phyloP scores from a whole-genome alignment of 768 basidiomycete genomes.

The Mycena galopus region DNA sequence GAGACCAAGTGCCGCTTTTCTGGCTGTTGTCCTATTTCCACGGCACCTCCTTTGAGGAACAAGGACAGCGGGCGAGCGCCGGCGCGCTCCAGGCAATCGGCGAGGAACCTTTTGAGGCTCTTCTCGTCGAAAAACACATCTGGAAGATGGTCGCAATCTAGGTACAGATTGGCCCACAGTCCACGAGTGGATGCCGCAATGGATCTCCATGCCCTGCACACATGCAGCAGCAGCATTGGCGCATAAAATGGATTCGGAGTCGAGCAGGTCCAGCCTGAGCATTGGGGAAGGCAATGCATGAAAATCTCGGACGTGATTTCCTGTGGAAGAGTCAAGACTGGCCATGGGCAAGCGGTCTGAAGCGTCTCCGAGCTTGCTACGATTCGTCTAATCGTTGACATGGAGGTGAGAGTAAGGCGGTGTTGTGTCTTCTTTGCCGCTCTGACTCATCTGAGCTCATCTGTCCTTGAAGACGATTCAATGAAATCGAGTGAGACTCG shows the following conservation, averaged over 20 bases:
- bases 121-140: not conserved
- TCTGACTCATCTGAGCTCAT: no score
- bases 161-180: not conserved
- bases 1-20: not conserved
- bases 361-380: no score
- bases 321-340: not conserved
- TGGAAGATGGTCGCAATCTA: not conserved
- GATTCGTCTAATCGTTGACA: no score
- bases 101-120: not conserved
- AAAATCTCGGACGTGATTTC: constrained; percentile 25
- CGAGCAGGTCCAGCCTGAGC: no score
- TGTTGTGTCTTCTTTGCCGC: no score
- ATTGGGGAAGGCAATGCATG: not conserved
- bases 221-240: constrained; percentile 2
- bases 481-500: no score
- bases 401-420: no score
- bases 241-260: not conserved
- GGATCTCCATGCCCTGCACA: constrained; percentile 16
- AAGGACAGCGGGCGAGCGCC: not conserved
- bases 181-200: constrained; percentile 9
- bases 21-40: not conserved
- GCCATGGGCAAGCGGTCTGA: no score
- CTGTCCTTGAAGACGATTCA: no score
- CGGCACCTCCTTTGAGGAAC: not conserved
- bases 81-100: not conserved